These are phyloP conservation scores for Picea sitchensis DNA, from an alignment of 75 land plant genomes.

Conservation along the genomic window DNA sequence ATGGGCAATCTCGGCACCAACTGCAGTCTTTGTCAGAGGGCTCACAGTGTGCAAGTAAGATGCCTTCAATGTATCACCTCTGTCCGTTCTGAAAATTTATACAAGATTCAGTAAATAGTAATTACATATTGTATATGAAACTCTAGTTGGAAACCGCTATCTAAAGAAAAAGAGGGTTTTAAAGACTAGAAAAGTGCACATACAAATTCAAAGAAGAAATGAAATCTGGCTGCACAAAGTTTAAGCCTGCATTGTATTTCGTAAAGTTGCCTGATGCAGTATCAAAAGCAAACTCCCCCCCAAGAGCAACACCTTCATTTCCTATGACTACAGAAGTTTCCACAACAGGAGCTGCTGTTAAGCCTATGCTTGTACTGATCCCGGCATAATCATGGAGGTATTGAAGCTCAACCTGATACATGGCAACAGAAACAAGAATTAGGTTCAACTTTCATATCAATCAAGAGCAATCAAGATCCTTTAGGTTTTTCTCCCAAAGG, in stretches of 20 bases:
- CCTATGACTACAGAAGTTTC: slow-evolving; percentile 57
- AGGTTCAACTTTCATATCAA: no score
- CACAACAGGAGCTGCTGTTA: slow-evolving; percentile 59
- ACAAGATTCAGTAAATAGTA: no score
- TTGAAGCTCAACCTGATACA: slow-evolving; percentile 59
- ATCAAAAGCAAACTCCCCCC: slow-evolving; percentile 58
- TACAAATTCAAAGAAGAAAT: slow-evolving; percentile 59
- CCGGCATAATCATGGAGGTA: slow-evolving; percentile 70
- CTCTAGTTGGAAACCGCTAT: no score
- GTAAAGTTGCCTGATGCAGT: slow-evolving; percentile 42
- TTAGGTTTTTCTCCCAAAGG: no score
- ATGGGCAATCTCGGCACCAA: slow-evolving; percentile 65
- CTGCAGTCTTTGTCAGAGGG: slow-evolving; percentile 30
- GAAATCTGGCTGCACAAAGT: slow-evolving; percentile 46
- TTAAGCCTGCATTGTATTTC: slow-evolving; percentile 62
- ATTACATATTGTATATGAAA: no score
- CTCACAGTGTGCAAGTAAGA: slow-evolving; percentile 52
- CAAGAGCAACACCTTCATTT: slow-evolving; percentile 32
- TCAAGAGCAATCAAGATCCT: no score
- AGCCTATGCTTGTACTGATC: slow-evolving; percentile 51
- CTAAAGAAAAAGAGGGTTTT: no score
- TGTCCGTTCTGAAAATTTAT: slow-evolving; percentile 33
- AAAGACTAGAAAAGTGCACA: slow-evolving; percentile 3
- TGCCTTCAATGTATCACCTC: slow-evolving; percentile 60
- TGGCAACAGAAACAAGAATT: no score